Conservation (phyloP, 2,329 filamentous ascomycete species). For the Colletotrichum musicola region DNA sequence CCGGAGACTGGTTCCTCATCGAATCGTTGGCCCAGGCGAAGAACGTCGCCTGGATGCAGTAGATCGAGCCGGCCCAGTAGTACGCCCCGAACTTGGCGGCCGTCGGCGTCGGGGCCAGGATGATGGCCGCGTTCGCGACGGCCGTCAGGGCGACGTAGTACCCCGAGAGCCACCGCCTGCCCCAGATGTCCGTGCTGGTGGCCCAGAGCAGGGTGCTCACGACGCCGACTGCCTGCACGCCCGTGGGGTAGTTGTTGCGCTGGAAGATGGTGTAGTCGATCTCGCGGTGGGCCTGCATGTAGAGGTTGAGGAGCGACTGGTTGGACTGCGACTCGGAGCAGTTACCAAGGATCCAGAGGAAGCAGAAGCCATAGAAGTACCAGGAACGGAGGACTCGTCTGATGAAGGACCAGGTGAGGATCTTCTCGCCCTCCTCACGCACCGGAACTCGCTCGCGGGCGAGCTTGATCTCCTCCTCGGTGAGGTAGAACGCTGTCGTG, state of each 20-base stretch:
- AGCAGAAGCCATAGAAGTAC: conserved; percentile 24
- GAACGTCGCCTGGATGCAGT: conserved; percentile 20
- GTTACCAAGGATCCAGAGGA: conserved; percentile 20
- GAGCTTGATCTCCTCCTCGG: conserved; percentile 22
- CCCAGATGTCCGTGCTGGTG: conserved; percentile 10
- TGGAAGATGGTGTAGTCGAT: conserved; percentile 9
- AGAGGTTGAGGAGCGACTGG: conserved; percentile 21
- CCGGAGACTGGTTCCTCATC: conserved; percentile 7
- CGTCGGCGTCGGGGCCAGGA: conserved; percentile 1
- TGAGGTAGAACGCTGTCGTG: conserved; percentile 12
- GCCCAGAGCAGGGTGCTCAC: conserved; percentile 15
- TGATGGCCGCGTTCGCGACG: conserved; percentile 15
- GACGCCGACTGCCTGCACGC: conserved; percentile 15
- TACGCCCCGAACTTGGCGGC: conserved; percentile 16
- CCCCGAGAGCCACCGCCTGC: conserved; percentile 11
- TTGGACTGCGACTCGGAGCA: conserved; percentile 19
- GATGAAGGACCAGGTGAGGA: conserved; percentile 11
- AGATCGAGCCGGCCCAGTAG: conserved; percentile 17
- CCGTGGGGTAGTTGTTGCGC: conserved; percentile 22
- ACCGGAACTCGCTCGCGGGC: neutral
- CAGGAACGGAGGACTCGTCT: neutral
- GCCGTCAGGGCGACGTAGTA: conserved; percentile 14
- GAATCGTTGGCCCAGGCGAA: conserved; percentile 26
- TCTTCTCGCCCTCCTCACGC: conserved; percentile 8
- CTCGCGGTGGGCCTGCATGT: conserved; percentile 16